Conservation (phyloP, 2,329 filamentous ascomycete species). For the Colletotrichum higginsianum region DNA sequence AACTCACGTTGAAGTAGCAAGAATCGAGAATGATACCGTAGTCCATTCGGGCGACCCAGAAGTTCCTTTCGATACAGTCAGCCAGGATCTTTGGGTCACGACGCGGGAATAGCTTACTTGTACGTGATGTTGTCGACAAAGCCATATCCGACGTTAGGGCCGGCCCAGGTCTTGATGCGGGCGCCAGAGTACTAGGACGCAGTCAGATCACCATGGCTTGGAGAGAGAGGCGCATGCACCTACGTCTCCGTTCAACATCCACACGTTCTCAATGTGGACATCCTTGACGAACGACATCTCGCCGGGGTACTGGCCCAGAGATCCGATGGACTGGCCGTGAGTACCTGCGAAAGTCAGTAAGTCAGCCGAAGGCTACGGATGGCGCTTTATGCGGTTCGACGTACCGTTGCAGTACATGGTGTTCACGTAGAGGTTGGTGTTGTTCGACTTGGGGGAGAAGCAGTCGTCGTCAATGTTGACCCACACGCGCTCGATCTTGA, state of each 20-base stretch:
- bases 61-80: conserved; percentile 56
- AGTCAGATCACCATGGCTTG: neutral
- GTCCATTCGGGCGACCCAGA: conserved; percentile 72
- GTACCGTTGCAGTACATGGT: conserved; percentile 74
- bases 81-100: neutral
- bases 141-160: conserved; percentile 69
- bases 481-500: conserved; percentile 65
- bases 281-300: conserved; percentile 70
- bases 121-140: conserved; percentile 75
- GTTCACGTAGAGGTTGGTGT: conserved; percentile 69
- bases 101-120: conserved; percentile 42
- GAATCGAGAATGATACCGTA: conserved; percentile 72
- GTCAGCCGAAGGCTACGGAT: rapidly evolving
- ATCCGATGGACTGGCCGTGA: conserved; percentile 65
- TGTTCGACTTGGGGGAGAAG: conserved; percentile 74
- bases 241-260: conserved; percentile 62
- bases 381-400: neutral
- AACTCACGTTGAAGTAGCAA: conserved; percentile 66
- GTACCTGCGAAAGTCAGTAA: conserved; percentile 49
- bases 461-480: conserved; percentile 73
- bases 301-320: conserved; percentile 70
- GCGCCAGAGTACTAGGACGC: conserved; percentile 60
- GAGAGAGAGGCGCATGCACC: neutral
- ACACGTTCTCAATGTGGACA: conserved; percentile 72
- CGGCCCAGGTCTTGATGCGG: conserved; percentile 74